phyloP scores from a whole-genome alignment of 129 eudicot species.

The Sambucus nigra region DNA sequence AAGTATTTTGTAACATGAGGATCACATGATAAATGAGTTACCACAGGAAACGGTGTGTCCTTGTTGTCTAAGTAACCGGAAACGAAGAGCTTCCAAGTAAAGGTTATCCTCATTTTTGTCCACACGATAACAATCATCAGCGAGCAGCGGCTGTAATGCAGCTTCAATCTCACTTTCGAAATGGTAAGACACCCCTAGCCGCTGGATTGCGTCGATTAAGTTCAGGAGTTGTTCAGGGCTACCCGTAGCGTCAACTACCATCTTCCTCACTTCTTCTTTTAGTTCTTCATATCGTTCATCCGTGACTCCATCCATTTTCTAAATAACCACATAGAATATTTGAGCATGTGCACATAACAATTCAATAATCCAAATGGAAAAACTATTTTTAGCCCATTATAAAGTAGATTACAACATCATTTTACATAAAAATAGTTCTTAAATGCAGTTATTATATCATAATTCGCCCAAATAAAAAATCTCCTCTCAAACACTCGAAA shows the following conservation, averaged over 20 bases:
- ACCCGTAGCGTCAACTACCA: not conserved
- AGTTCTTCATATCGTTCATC: not conserved
- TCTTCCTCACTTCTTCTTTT: constrained; percentile 6
- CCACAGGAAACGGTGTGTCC: constrained; percentile 13
- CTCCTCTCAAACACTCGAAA: no score
- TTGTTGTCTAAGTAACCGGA: constrained; percentile 21
- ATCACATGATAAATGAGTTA: not conserved
- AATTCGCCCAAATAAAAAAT: no score
- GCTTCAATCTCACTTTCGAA: constrained; percentile 13
- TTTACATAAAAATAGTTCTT: no score
- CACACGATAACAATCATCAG: not conserved
- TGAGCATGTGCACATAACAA: no score
- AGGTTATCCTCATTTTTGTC: constrained; percentile 9
- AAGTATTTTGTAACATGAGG: no score
- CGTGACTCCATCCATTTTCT: no score
- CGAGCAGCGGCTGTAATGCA: not conserved
- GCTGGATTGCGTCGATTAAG: constrained; percentile 18
- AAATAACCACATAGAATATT: no score
- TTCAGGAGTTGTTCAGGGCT: not conserved
- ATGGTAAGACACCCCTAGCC: constrained; percentile 21
- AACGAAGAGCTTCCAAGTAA: constrained; percentile 11
- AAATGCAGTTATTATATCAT: no score
- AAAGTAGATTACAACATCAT: no score
- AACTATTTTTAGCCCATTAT: no score
- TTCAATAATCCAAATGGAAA: no score